Conservation (phyloP, 108 stramenopile genomes). For the Cyclostephanos invisitatus region DNA sequence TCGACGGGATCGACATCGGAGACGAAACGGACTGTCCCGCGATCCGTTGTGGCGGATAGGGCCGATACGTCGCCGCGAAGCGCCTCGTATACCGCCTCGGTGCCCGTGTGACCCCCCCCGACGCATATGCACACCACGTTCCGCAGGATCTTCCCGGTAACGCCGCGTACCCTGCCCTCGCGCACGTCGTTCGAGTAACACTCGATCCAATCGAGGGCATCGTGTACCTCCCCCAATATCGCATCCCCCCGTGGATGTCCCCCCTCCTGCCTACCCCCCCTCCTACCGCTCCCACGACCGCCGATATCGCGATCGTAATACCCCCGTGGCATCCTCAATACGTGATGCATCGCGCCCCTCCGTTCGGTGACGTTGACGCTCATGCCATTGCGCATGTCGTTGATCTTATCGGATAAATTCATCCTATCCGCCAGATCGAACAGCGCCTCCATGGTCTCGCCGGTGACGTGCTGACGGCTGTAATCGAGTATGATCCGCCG, state of each 20-base stretch:
- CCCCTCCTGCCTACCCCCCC: background rate
- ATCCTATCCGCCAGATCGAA: constrained; percentile 92
- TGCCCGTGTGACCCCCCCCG: constrained; percentile 85
- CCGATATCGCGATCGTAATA: constrained; percentile 35
- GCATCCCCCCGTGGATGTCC: constrained; percentile 44
- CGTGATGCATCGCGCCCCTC: constrained; percentile 75
- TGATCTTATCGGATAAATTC: constrained; percentile 73
- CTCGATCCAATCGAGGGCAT: constrained; percentile 67
- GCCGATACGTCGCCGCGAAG: constrained; percentile 64
- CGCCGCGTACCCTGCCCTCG: constrained; percentile 64
- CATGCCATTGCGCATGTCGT: constrained; percentile 69
- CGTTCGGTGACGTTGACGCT: constrained; percentile 78
- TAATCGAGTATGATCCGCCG: constrained; percentile 93
- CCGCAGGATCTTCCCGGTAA: constrained; percentile 87
- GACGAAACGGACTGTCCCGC: constrained; percentile 80
- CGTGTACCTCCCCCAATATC: constrained; percentile 77
- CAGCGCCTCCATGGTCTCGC: constrained; percentile 92
- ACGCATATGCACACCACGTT: constrained; percentile 90
- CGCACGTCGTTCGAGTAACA: constrained; percentile 79
- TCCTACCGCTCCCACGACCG: background rate
- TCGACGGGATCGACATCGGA: constrained; percentile 98
- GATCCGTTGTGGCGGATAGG: constrained; percentile 3
- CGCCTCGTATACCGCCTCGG: constrained; percentile 94
- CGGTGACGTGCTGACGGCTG: constrained; percentile 93
- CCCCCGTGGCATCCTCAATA: constrained; percentile 68